Base-by-base conservation (phyloP, 768 basidiomycete genomes). In the Roridomyces roridus region DNA sequence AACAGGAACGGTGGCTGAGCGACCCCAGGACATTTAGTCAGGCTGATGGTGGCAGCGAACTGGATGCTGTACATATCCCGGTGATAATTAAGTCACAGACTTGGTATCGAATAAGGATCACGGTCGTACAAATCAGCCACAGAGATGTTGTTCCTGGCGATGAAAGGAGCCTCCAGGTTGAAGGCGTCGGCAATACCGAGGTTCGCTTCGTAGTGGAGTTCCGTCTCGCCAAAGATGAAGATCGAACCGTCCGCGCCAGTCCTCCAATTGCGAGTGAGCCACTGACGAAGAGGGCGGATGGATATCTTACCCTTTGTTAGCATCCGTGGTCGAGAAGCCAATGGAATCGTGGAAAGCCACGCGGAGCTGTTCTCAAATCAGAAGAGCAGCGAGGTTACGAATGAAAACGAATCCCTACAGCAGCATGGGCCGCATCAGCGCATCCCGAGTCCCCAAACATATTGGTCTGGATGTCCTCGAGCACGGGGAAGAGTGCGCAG, bases 201-300 rank as follows among this genome's bases (percentile, higher is more conserved):
- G 51, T 72, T 72, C 6, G 71, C 72, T 2, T 60, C 45, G 50
- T 66, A 74, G 29, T 58, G 45, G 20, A 65, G 59, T 59, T 74
- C 75, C 34, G 67, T 62, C 20, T 68, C 64, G 6, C 46, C 28
- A 56, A 76, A 76, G 17, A 62, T 45, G 49, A 73, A 67, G 41
- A 74, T 72, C 3, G 73, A 74, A 23, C 72, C 75, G 51, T 76
- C 73, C 42, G 52, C 52, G 28, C 52, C 52, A 46, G 51, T 51
- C 20, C 51, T 51, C 29, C 44, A n/a, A 8, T 24, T 36, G 26
- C 9, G n/a, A 36, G 11, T 49, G 36, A 49, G 35, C 37, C 24
- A 24, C 24, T 8, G 10, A 11, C 2, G 10, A 10, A 34, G 4
- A 12, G 29, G 25, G 24, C 10, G 37, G 36, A 25, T n/a, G 48